Percentiles rank a stretch among this genome's conserved stretches.
phyloP scores from a whole-genome alignment of 2,329 filamentous ascomycete genomes.

The Epichloe baconii region DNA sequence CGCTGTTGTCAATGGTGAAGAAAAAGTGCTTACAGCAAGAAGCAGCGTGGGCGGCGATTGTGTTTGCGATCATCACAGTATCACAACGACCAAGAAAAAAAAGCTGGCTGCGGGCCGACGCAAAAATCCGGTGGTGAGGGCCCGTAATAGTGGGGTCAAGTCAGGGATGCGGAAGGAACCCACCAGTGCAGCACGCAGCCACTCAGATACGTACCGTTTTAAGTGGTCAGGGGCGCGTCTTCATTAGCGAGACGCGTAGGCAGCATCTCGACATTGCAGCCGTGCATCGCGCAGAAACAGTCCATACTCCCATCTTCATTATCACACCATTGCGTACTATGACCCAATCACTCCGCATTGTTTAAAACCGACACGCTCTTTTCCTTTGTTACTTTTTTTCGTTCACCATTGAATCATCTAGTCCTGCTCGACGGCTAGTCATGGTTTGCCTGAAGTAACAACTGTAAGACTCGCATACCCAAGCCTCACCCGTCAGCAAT shows the following conservation, averaged over 20 bases:
- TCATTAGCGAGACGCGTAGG: slow-evolving; percentile 2
- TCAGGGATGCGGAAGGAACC: background rate
- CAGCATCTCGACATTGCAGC: background rate
- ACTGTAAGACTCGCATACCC: background rate
- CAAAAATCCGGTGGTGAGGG: slow-evolving; percentile 24
- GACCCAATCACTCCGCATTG: background rate
- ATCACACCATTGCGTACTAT: background rate
- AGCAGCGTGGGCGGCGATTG: background rate
- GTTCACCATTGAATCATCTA: background rate
- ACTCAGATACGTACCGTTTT: slow-evolving; percentile 9
- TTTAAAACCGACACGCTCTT: no score
- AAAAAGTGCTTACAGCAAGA: background rate
- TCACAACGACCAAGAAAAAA: slow-evolving; percentile 18
- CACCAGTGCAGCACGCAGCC: background rate
- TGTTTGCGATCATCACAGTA: background rate
- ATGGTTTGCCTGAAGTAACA: background rate
- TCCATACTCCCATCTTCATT: background rate
- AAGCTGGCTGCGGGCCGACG: slow-evolving; percentile 17
- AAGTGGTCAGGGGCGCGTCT: slow-evolving; percentile 6
- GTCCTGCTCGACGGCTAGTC: background rate
- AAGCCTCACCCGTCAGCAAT: background rate
- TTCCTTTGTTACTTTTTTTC: no score
- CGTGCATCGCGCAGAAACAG: background rate
- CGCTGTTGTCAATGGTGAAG: background rate
- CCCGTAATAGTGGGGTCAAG: slow-evolving; percentile 9